A percentile compares a stretch with the other conserved stretches of the same genome.
phyloP scores from a whole-genome alignment of 805 yeast species.

The Kuraishia floccosa region DNA sequence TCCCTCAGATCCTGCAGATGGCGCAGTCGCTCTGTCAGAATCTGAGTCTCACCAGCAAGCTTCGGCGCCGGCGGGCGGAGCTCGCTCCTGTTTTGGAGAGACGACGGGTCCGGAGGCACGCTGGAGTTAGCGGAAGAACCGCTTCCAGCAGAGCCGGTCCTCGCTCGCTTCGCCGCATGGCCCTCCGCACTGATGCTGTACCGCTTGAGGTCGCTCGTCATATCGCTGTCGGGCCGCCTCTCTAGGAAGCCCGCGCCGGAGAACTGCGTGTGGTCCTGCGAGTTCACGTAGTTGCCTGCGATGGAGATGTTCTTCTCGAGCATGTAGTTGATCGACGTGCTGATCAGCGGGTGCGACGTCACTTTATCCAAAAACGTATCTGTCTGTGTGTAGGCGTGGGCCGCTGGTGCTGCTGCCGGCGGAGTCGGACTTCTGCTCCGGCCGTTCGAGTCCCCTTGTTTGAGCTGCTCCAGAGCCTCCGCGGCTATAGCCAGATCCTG shows the following conservation, averaged over 20 bases:
- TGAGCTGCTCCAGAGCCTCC: conserved; percentile 17
- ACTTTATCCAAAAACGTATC: conserved; percentile 21
- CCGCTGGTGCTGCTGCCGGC: too few relatives aligned
- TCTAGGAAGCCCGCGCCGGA: not conserved
- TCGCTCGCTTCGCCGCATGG: too few relatives aligned
- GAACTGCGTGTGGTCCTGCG: not conserved
- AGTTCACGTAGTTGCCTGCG: conserved; percentile 12
- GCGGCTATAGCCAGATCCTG: conserved; percentile 14
- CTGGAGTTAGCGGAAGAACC: not conserved
- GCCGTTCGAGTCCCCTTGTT: conserved; percentile 4
- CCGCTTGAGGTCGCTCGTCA: not conserved
- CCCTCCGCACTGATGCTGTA: not conserved
- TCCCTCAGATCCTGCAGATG: conserved; percentile 19
- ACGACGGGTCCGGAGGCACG: not conserved
- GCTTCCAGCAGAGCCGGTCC: not conserved
- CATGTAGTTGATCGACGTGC: conserved; percentile 22
- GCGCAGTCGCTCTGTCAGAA: too few relatives aligned
- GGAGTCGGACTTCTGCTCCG: not conserved
- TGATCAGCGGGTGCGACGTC: conserved; percentile 22
- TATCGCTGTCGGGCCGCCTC: not conserved
- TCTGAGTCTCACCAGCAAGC: too few relatives aligned
- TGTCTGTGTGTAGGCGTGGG: conserved; percentile 2
- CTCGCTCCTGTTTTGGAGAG: not conserved
- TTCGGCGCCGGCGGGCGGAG: not conserved
- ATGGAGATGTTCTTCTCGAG: conserved; percentile 20